Percentiles rank a stretch among this genome's conserved stretches.
These are phyloP conservation scores for Rhododendron williamsianum DNA, from an alignment of 148 eudicot genomes.

Conservation along the genomic window DNA sequence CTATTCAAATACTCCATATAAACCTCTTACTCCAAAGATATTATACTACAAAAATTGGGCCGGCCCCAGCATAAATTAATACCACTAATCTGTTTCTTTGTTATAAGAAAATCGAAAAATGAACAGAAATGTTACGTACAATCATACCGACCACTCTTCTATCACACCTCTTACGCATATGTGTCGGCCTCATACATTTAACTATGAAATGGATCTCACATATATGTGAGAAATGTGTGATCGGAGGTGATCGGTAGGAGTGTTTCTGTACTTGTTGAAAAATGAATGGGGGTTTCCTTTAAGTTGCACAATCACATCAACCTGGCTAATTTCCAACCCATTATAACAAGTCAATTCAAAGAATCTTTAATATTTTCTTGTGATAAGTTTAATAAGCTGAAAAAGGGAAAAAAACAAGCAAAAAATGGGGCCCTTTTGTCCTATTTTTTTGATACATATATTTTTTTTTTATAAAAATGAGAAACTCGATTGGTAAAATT, in stretches of 20 bases:
- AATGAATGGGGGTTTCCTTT: neutral
- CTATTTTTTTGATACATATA: neutral
- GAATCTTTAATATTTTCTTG: neutral
- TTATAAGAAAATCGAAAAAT: neutral
- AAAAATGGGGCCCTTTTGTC: neutral
- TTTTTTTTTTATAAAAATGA: neutral
- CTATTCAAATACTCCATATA: neutral
- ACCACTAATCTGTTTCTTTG: neutral
- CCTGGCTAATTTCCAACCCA: neutral
- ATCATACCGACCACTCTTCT: no score
- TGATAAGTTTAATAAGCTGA: neutral
- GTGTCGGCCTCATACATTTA: no score
- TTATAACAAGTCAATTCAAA: neutral
- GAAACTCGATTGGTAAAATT: neutral
- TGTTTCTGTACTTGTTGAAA: neutral
- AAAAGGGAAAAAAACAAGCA: neutral
- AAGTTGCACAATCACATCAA: constrained; percentile 10
- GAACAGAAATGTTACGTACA: no score
- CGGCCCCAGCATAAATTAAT: neutral
- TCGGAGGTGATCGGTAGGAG: no score
- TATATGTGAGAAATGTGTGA: no score
- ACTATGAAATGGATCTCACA: no score
- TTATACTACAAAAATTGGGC: neutral
- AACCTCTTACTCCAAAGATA: neutral
- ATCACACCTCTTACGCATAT: no score